Evolutionary conservation across 768 basidiomycete genomes (phyloP), one percentile per base, ranked within the genome.

Genomic region (Krasilnikovozyma curviuscula): DNA sequence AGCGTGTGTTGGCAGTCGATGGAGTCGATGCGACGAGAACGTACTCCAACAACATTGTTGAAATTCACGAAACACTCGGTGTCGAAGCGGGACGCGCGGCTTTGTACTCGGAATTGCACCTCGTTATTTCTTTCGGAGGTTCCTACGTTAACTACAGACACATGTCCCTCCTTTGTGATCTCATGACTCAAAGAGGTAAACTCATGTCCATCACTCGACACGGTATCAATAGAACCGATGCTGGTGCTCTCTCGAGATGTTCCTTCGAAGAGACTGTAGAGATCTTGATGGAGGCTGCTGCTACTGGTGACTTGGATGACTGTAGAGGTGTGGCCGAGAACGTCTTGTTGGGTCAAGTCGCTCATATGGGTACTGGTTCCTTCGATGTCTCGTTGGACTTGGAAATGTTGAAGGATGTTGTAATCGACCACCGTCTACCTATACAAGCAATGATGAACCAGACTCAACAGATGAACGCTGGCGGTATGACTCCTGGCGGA

Each of bases 181-280:
- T 97, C 46, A 98, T 98, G 93, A 97, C 89, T 10, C 84, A 91
- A 59, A 82, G 85, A 35, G 93, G 93, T 24, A 63, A 73, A 3
- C 73, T 98, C 41, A 97, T 95, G 89, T 84, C 89, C 4, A 98
- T 98, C 66, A 98, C 93, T 45, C 86, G 93, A 32, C 93, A 98
- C 60, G 93, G 93, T 64, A 98, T 98, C 67, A 98, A 98, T 66
- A 79, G 93, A 40, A 81, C 89, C 23, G 93, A 98, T 58, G 95
- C 93, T n/a, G 93, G 93, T 18, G 91, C 93, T 4, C 71, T 98
- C 45, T 97, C 97, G 81, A 73, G 93, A 42, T 97, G 86, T 65
- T 97, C 93, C 1, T 98, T 98, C 71, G 93, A 98, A 65, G 93
- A 97, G 70, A 98, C 93, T 2, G 93, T 98, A 52, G 93, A 98